Evolutionary conservation across 805 yeast genomes (phyloP), one percentile per base, ranked within the genome.

Genomic region (Wickerhamiella domercqiae): DNA sequence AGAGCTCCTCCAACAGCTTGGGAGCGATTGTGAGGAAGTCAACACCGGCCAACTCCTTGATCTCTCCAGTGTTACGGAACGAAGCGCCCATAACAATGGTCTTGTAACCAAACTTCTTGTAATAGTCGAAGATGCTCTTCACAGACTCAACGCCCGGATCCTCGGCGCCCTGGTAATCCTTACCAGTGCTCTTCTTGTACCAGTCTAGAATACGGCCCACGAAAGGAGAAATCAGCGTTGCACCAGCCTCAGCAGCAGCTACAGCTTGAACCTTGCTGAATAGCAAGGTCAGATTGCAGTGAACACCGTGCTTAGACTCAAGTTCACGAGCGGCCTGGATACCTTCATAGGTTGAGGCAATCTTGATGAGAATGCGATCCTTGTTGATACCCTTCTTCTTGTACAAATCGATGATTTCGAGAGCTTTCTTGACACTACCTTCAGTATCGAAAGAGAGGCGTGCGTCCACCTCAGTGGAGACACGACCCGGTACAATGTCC

Each of bases 51-150:
- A 90, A 71, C 53, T 93, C 94, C 64, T 77, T 78, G 66, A 90
- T 82, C 69, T 87, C 98, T 51, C 84, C 94, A 46, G 68, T 63
- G 71, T 86, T 90, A 76, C 99, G 87, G 84, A 90, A 87, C 43
- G 97, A 87, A 43, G 99, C 99, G 66, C 98, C 99, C 99, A 90
- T 90, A 58, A 90, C 97, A 59, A 90, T 86, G 62, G 99, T 90
- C 55, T 87, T 72, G 76, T 90, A 90, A 53, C 78, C 87, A 64
- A 63, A 82, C 69, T 87, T 87, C 78, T 90, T 90, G 80, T 90
- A 90, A 76, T 90, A 90, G 79, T 86, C 80, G 81, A 62, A 90
- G 63, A 90, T 90, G 45, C 58, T 60, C 64, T 75, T 78, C 53
- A 90, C 98, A 31, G 95, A 82, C 36, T 67, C 37, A 45, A 90